Conservation (phyloP, 192 early-diverging fungal genomes). For the Coemansia sp. region DNA sequence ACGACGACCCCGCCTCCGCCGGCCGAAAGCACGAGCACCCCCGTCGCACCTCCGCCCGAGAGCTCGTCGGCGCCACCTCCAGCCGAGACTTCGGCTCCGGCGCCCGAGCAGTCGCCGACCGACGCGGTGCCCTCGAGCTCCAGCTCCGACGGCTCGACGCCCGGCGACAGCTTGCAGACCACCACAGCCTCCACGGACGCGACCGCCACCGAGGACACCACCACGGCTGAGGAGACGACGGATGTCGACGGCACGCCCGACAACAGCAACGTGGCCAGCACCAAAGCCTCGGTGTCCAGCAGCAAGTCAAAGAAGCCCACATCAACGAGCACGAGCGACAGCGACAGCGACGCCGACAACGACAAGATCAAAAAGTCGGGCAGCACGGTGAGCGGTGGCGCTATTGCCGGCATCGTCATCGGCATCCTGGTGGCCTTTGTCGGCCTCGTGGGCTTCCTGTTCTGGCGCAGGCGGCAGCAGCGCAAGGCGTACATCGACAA, state of each 20-base stretch:
- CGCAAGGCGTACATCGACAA: slow-evolving; percentile 22
- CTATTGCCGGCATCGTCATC: slow-evolving; percentile 40
- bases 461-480: slow-evolving; percentile 36
- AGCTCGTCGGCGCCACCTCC: too few species aligned
- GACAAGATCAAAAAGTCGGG: background rate
- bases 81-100: too few species aligned
- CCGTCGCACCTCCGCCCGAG: too few species aligned
- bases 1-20: too few species aligned
- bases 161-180: too few species aligned
- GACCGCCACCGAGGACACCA: background rate
- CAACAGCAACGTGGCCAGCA: background rate
- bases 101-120: too few species aligned
- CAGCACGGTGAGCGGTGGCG: slow-evolving; percentile 15
- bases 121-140: too few species aligned
- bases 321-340: background rate
- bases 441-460: slow-evolving; percentile 15
- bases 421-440: slow-evolving; percentile 11
- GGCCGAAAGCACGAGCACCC: too few species aligned
- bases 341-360: background rate
- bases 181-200: background rate
- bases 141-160: too few species aligned
- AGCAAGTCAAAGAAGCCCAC: too few species aligned
- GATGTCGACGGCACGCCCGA: background rate
- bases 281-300: too few species aligned
- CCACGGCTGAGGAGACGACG: background rate